Conservation (phyloP, 768 basidiomycete genomes). For the Boletus tomentosulus region DNA sequence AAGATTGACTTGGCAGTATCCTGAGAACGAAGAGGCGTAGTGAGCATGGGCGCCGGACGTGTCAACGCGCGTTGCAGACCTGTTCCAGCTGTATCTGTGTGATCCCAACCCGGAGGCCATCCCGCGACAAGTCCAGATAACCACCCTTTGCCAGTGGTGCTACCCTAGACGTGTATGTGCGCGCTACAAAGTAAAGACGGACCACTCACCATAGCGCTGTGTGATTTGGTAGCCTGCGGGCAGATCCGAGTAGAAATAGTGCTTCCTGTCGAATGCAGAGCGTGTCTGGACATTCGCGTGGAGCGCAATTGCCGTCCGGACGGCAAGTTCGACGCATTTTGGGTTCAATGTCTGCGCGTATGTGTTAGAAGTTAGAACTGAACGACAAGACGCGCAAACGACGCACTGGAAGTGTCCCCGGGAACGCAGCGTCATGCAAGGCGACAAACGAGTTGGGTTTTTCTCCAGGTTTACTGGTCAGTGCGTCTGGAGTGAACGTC, state of each 20-base stretch:
- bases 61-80: conserved; percentile 40
- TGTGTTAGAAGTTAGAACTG: not conserved
- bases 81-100: conserved; percentile 96
- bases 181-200: not conserved
- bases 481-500: conserved; percentile 31
- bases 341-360: conserved; percentile 43
- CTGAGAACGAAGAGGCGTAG: conserved; percentile 34
- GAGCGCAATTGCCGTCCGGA: conserved; percentile 79
- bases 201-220: conserved; percentile 75
- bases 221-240: conserved; percentile 97
- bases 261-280: conserved; percentile 93
- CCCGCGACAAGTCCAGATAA: conserved; percentile 42
- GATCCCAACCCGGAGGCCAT: conserved; percentile 59
- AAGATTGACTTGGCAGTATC: conserved; percentile 88
- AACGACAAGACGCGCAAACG: not conserved
- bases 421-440: conserved; percentile 83
- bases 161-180: conserved; percentile 26
- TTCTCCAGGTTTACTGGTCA: conserved; percentile 43
- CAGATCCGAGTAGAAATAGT: conserved; percentile 96
- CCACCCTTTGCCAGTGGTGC: conserved; percentile 80
- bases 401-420: conserved; percentile 87
- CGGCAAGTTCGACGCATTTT: conserved; percentile 71
- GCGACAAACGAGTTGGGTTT: conserved; percentile 71
- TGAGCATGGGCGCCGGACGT: not conserved
- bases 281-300: conserved; percentile 55